These are phyloP conservation scores for Rhizopogon vulgaris DNA, from an alignment of 768 basidiomycete genomes.

Conservation along the genomic window DNA sequence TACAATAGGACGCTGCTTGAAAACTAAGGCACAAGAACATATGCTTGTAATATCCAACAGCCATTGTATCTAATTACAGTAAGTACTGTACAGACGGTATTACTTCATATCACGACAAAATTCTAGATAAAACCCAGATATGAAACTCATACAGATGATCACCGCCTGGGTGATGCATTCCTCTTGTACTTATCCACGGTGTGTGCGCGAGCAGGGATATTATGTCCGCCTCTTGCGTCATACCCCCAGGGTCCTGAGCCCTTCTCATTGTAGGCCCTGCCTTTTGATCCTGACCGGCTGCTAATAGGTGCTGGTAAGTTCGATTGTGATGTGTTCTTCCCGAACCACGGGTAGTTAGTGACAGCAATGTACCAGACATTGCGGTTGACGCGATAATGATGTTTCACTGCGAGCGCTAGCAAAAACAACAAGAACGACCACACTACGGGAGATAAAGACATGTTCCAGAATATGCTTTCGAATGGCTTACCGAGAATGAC, in stretches of 20 bases:
- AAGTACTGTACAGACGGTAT: constrained; percentile 11
- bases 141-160: constrained; percentile 17
- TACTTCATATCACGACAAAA: constrained; percentile 1
- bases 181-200: constrained; percentile 32
- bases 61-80: constrained; percentile 2
- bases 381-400: constrained; percentile 36
- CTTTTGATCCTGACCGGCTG: constrained; percentile 27
- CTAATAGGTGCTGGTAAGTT: constrained; percentile 39
- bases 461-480: not conserved
- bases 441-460: constrained; percentile 30
- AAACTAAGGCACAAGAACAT: not conserved
- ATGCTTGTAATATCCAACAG: not conserved
- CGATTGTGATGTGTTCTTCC: constrained; percentile 28
- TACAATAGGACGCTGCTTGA: not conserved
- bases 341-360: constrained; percentile 70
- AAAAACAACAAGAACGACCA: constrained; percentile 42
- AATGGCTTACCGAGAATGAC: constrained; percentile 53
- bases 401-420: constrained; percentile 37
- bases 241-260: not conserved
- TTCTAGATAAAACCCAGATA: constrained; percentile 3
- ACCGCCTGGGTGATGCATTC: constrained; percentile 40
- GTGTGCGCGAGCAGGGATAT: constrained; percentile 21
- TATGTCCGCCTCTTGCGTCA: constrained; percentile 17
- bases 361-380: constrained; percentile 67
- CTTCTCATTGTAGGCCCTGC: constrained; percentile 27